Evolutionary conservation across 805 yeast species (phyloP).

Genomic region (Wickerhamiella brachini): DNA sequence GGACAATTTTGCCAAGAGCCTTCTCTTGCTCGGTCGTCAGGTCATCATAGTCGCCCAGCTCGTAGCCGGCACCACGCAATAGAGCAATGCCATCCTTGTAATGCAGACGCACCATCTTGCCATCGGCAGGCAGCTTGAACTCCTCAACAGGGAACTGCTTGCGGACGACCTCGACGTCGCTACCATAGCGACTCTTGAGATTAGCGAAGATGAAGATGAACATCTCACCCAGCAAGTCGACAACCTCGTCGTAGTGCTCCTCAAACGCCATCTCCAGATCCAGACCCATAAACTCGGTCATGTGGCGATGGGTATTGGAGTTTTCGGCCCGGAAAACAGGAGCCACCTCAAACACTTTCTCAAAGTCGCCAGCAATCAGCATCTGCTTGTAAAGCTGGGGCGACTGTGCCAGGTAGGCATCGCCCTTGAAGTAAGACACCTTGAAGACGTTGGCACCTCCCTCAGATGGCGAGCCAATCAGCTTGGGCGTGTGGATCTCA

Average conservation of each 20-base stretch:
- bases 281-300: slow-evolving; percentile 96
- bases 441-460: slow-evolving; percentile 97
- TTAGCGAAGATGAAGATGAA: slow-evolving; percentile 81
- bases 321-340: slow-evolving; percentile 99
- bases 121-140: slow-evolving; percentile 84
- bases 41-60: slow-evolving; percentile 66
- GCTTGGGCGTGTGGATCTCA: slow-evolving; percentile 93
- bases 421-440: slow-evolving; percentile 80
- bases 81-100: slow-evolving; percentile 84
- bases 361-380: slow-evolving; percentile 95
- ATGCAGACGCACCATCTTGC: slow-evolving; percentile 80
- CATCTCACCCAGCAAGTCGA: slow-evolving; percentile 49
- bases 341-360: slow-evolving; percentile 87
- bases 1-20: slow-evolving; percentile 76
- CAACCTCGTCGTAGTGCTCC: slow-evolving; percentile 92
- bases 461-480: slow-evolving; percentile 90
- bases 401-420: slow-evolving; percentile 91
- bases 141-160: slow-evolving; percentile 96
- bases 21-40: slow-evolving; percentile 90
- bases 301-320: slow-evolving; percentile 97
- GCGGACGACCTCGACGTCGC: slow-evolving; percentile 81
- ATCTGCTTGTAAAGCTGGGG: slow-evolving; percentile 98
- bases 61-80: slow-evolving; percentile 80
- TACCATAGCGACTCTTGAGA: slow-evolving; percentile 62
- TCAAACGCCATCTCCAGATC: slow-evolving; percentile 98